These are phyloP conservation scores for Scopulariopsis brevicaulis DNA, from an alignment of 2,329 filamentous ascomycete species.

Conservation along the genomic window DNA sequence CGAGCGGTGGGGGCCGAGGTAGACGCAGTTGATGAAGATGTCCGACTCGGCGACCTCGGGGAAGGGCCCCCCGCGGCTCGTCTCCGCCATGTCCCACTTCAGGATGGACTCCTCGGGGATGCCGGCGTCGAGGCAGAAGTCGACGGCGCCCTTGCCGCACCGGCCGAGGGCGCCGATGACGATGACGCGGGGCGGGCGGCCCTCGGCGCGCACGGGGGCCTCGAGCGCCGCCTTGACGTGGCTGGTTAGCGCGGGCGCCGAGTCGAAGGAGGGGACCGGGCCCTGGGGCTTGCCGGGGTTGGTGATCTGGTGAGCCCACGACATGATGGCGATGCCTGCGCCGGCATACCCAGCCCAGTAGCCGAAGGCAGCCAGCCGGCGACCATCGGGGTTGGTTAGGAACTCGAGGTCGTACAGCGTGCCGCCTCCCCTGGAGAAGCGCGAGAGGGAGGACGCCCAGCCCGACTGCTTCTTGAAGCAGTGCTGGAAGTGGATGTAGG, in stretches of 20 bases:
- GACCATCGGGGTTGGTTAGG: slow-evolving; percentile 56
- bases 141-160: slow-evolving; percentile 76
- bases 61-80: slow-evolving; percentile 60
- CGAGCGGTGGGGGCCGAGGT: slow-evolving; percentile 60
- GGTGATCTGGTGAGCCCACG: slow-evolving; percentile 73
- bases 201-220: slow-evolving; percentile 22
- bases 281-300: slow-evolving; percentile 48
- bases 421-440: slow-evolving; percentile 67
- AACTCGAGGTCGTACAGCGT: slow-evolving; percentile 82
- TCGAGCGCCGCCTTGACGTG: slow-evolving; percentile 64
- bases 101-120: slow-evolving; percentile 34
- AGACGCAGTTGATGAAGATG: slow-evolving; percentile 84
- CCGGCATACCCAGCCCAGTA: slow-evolving; percentile 69
- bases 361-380: slow-evolving; percentile 61
- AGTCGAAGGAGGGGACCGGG: slow-evolving; percentile 48
- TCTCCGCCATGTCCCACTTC: slow-evolving; percentile 68
- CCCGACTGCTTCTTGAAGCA: slow-evolving; percentile 68
- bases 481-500: slow-evolving; percentile 43
- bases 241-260: slow-evolving; percentile 56
- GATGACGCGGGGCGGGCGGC: slow-evolving; percentile 60
- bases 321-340: slow-evolving; percentile 62
- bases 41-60: slow-evolving; percentile 64
- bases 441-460: slow-evolving; percentile 69
- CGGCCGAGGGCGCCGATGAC: slow-evolving; percentile 78
- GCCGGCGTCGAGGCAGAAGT: slow-evolving; percentile 65